Base-by-base conservation (phyloP, 108 stramenopile species). In the Cyclotella sp. region DNA sequence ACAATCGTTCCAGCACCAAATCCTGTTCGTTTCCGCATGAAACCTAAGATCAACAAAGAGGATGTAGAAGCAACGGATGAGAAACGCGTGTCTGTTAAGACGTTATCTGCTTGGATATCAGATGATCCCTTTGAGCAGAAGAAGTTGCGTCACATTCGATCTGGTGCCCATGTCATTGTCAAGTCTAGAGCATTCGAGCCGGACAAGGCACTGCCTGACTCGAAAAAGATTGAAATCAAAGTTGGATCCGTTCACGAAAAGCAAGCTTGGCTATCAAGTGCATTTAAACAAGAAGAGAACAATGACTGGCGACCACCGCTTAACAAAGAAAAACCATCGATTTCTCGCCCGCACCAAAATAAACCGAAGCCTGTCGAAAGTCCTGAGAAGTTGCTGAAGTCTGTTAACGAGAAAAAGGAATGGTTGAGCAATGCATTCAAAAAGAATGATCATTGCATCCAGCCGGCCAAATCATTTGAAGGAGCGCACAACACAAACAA, bases 11-110 rank as follows among this genome's bases (percentile, higher is more conserved):
- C 72, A 34, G 55, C 78, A 19, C 60, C 79, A 19, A 55, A 55
- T 24, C 55, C 55, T 2, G 16, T 80, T 43, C 73, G 79, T 26
- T 49, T 81, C 28, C 60, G 73, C 21, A 49, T 45, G 28, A 81
- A 69, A 55, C 79, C 79, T 46, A 73, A 73, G 44, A 64, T 81
- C 28, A 74, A 65, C 39, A 67, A 77, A 44, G 84, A 85, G 42
- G 84, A 88, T 24, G 91, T 94, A 4, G 65, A 90, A 57, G 93
- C 93, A 18, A 94, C 93, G 3, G 83, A 94, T 69, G 81, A 89
- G 15, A 87, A 87, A 68, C 85, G 89, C 21, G 91, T 90, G 0
- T 91, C 90, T 18, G 93, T 94, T 9, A 85, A 89, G 28, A 86
- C 87, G 57, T 82, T 94, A 18, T 90, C 91, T 1, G 70, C 84